phyloP scores from a whole-genome alignment of 257 asterid genomes.

The Jacaranda copaia region DNA sequence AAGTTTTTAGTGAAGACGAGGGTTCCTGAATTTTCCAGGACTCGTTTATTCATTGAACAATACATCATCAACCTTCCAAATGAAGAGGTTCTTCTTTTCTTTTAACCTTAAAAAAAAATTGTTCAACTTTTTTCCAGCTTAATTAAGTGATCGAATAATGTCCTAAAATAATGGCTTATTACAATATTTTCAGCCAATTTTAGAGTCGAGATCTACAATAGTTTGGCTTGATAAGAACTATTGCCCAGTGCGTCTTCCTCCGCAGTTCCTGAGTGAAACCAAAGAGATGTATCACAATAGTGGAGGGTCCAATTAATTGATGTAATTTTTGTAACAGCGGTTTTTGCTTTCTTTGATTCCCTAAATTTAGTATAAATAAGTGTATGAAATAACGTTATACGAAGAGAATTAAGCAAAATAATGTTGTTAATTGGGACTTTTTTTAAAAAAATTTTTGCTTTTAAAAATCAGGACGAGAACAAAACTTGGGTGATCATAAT shows the following conservation, averaged over 20 bases:
- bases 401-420: too few relatives aligned
- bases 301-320: neutral
- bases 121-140: neutral
- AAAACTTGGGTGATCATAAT: too few relatives aligned
- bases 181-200: slow-evolving; percentile 4
- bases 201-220: neutral
- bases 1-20: neutral
- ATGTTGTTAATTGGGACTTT: too few relatives aligned
- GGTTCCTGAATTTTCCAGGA: neutral
- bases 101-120: neutral
- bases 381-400: too few relatives aligned
- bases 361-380: too few relatives aligned
- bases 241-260: slow-evolving; percentile 21
- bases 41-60: slow-evolving; percentile 12
- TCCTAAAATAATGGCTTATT: too few relatives aligned
- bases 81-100: neutral
- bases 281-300: neutral
- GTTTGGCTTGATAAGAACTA: slow-evolving; percentile 23
- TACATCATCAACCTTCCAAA: slow-evolving; percentile 10
- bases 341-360: too few relatives aligned
- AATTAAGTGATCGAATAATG: too few relatives aligned
- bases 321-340: neutral
- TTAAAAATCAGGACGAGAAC: too few relatives aligned
- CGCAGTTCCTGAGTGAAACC: neutral
- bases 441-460: too few relatives aligned